Conservation (phyloP, 176 grass and related monocot genomes). For the Coix lacrymajobi region DNA sequence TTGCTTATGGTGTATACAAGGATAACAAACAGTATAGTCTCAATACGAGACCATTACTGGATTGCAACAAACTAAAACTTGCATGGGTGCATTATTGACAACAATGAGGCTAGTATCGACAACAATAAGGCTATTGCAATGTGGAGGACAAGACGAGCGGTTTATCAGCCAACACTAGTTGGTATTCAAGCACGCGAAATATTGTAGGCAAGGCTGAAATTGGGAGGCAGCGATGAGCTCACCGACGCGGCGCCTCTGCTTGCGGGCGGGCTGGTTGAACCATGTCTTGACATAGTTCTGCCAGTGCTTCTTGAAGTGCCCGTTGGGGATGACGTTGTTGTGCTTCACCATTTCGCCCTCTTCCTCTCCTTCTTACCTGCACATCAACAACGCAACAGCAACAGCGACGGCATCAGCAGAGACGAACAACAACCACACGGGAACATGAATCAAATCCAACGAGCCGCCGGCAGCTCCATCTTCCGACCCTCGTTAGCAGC, state of each 20-base stretch:
- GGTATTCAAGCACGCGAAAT: not conserved
- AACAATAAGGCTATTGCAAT: not conserved
- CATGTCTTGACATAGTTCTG: constrained; percentile 83
- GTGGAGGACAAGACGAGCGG: not conserved
- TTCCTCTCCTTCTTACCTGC: constrained; percentile 33
- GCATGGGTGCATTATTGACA: not conserved
- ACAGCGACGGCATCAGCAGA: not conserved
- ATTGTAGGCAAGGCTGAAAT: too few relatives aligned
- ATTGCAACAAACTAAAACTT: not conserved
- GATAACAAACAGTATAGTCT: not conserved
- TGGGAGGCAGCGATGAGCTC: not conserved
- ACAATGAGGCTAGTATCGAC: too few relatives aligned
- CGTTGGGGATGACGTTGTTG: constrained; percentile 85
- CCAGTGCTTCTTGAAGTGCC: constrained; percentile 90
- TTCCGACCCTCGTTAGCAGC: not conserved
- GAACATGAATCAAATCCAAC: not conserved
- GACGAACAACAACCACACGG: not conserved
- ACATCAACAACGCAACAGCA: not conserved
- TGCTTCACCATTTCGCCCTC: constrained; percentile 76
- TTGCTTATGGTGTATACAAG: not conserved
- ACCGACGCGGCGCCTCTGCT: constrained; percentile 75
- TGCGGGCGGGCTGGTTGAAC: constrained; percentile 93
- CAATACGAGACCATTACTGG: not conserved
- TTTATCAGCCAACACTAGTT: not conserved
- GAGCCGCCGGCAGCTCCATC: not conserved